Conservation (phyloP, 305 asterid species). For the Rubia tinctorum region DNA sequence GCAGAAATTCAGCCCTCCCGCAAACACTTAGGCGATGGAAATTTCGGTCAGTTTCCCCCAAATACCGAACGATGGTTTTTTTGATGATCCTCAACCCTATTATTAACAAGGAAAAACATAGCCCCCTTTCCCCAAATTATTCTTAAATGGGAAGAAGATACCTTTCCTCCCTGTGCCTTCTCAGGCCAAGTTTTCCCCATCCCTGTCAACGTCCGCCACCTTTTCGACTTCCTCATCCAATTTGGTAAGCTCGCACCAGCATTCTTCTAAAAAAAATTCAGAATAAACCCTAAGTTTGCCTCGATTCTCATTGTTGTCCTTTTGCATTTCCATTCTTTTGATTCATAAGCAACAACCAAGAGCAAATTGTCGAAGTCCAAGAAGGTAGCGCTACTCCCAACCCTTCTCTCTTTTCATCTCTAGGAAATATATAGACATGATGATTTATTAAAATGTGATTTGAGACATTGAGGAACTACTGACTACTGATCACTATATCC, state of each 20-base stretch:
- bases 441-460: background rate
- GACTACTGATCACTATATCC: too few species aligned
- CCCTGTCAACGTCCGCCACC: conserved; percentile 85
- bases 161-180: too few species aligned
- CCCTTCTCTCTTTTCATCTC: conserved; percentile 51
- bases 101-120: too few species aligned
- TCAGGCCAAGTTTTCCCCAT: conserved; percentile 45
- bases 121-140: too few species aligned
- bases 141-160: too few species aligned
- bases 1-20: too few species aligned
- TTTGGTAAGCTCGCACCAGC: conserved; percentile 43
- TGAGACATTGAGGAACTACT: too few species aligned
- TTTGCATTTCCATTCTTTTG: background rate
- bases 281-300: background rate
- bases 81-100: too few species aligned
- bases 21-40: too few species aligned
- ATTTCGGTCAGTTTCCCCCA: too few species aligned
- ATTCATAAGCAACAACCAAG: conserved; percentile 38
- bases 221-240: conserved; percentile 91
- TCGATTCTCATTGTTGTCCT: conserved; percentile 14
- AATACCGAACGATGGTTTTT: too few species aligned
- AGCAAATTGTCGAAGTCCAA: conserved; percentile 68
- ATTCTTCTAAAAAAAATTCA: background rate
- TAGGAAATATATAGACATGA: background rate
- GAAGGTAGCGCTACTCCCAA: conserved; percentile 77